phyloP scores from a whole-genome alignment of 345 rosid species.

The Citrus australasica region DNA sequence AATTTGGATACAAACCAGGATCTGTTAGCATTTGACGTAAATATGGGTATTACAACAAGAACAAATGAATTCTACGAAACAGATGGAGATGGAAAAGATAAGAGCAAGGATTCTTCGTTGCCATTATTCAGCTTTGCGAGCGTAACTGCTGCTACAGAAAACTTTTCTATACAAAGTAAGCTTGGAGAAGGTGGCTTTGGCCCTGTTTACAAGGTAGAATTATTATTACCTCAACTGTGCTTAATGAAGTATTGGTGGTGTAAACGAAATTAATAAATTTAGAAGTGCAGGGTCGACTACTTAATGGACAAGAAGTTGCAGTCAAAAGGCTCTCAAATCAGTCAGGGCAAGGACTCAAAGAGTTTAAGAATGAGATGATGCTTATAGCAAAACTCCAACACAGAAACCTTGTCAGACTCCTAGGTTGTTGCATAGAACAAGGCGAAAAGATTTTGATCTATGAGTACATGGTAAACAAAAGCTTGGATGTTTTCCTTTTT shows the following conservation, averaged over 20 bases:
- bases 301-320: slow-evolving; percentile 34
- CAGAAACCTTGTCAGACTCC: slow-evolving; percentile 33
- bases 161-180: slow-evolving; percentile 21
- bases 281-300: slow-evolving; percentile 27
- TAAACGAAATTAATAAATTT: too few relatives aligned
- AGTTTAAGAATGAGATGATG: slow-evolving; percentile 35
- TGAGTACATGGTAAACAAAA: slow-evolving; percentile 41
- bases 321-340: slow-evolving; percentile 31
- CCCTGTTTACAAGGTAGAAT: slow-evolving; percentile 16
- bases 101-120: slow-evolving; percentile 1
- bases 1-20: slow-evolving; percentile 1
- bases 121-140: slow-evolving; percentile 27
- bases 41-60: neutral
- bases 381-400: slow-evolving; percentile 38
- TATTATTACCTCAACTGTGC: neutral
- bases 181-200: slow-evolving; percentile 48
- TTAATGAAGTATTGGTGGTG: neutral
- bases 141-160: slow-evolving; percentile 19
- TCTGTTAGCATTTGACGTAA: slow-evolving; percentile 16
- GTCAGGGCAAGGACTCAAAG: slow-evolving; percentile 36
- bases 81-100: neutral
- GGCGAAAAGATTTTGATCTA: slow-evolving; percentile 36
- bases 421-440: slow-evolving; percentile 35
- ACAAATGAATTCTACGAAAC: neutral
- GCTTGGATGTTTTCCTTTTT: slow-evolving; percentile 32